Evolutionary conservation across 2,329 filamentous ascomycete genomes (phyloP), one percentile per base, ranked within the genome.

Genomic region (Dothideomycetes sp.): DNA sequence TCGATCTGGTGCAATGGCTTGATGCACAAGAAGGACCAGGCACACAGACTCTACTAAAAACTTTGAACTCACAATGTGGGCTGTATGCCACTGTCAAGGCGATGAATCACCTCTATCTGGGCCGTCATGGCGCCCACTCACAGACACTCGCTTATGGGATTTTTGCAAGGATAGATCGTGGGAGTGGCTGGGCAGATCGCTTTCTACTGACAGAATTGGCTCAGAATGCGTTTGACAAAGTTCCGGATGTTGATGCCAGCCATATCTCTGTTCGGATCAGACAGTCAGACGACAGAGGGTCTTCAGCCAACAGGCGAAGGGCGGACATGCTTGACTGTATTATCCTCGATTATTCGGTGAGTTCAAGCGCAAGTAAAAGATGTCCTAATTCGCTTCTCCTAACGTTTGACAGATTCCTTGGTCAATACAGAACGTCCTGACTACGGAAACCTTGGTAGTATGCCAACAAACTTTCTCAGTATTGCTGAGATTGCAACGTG

Each of bases 201-300:
- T 94, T 89, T 53, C 71, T 82, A 1, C 65, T 95, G 19, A 91
- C 83, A 0, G 84, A 88, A 49, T 63, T 86, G 2, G 79, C 82
- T 1, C 82, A 86, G 44, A 79, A 80, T 42, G 78, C 82, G 0
- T 87, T 86, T 55, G 69, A 66, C 4, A 55, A 54, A 1, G 52
- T 75, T 1, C 50, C 62, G 1, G 63, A 64, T 2, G 60, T 84
- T 1, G 75, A 86, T 41, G 51, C 69, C 2, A 73, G 79, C 34
- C 74, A 76, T 15, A 62, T 94, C 7, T 70, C 75, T 3, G 73
- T 84, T 29, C 33, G 41, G 6, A 29, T 44, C 9, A 25, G 35
- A 13, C 24, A 28, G 16, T 13, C 1, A 4, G 23, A 18, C 7
- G 11, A 33, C 6, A 8, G 16, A 15, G 1, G 13, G 16, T 2